Conservation (phyloP, 2,329 filamentous ascomycete genomes). For the Claviceps lovelessii region DNA sequence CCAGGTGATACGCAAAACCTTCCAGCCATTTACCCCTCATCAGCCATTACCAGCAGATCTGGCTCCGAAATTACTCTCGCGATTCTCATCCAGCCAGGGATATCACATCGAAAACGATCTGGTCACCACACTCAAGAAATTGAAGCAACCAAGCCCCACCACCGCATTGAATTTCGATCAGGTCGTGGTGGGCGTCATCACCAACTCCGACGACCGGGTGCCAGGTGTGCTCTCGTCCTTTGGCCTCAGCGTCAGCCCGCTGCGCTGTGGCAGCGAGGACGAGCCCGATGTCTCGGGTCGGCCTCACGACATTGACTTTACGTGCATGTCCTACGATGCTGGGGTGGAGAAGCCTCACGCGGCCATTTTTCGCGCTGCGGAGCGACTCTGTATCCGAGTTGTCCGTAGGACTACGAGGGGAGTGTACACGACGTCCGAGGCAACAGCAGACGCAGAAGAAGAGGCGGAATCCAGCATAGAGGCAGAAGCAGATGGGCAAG, state of each 20-base stretch:
- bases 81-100: constrained; percentile 38
- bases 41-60: constrained; percentile 29
- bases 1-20: constrained; percentile 41
- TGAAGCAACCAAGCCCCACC: constrained; percentile 16
- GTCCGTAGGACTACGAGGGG: constrained; percentile 10
- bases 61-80: constrained; percentile 31
- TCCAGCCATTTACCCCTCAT: constrained; percentile 24
- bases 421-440: constrained; percentile 1
- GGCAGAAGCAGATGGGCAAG: constrained; percentile 4
- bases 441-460: not conserved
- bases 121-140: constrained; percentile 25
- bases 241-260: constrained; percentile 31
- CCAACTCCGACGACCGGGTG: constrained; percentile 50
- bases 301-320: constrained; percentile 34
- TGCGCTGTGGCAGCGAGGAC: constrained; percentile 14
- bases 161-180: constrained; percentile 21
- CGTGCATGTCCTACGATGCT: constrained; percentile 49
- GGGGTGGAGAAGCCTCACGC: constrained; percentile 44
- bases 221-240: constrained; percentile 37
- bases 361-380: constrained; percentile 41
- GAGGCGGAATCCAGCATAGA: constrained; percentile 3
- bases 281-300: not conserved
- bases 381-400: constrained; percentile 24
- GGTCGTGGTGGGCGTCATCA: constrained; percentile 41
- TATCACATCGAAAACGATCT: constrained; percentile 36